These are phyloP conservation scores for Wallemia hederae DNA, from an alignment of 1,284 basidiomycete species.

Conservation along the genomic window DNA sequence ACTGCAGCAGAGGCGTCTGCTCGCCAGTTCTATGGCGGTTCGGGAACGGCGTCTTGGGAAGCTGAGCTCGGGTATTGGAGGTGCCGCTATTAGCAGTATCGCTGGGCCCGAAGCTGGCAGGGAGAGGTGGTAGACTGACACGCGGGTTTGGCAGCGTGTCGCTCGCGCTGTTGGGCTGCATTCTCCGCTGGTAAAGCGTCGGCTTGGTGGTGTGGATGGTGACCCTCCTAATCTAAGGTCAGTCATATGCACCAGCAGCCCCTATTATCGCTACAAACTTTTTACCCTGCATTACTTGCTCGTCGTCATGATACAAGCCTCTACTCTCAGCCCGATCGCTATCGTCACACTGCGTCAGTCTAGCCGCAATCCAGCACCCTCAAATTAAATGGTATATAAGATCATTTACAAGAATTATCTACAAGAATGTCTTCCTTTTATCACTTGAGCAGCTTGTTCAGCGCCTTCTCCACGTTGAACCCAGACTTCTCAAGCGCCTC, in stretches of 20 bases:
- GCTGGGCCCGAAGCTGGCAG: neutral
- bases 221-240: neutral
- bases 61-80: neutral
- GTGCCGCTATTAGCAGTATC: neutral
- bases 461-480: conserved; percentile 39
- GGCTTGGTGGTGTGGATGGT: neutral
- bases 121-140: neutral
- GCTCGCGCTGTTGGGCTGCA: neutral
- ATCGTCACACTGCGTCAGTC: neutral
- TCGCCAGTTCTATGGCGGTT: neutral
- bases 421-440: conserved; percentile 3
- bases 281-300: neutral
- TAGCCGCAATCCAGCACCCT: neutral
- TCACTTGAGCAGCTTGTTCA: conserved; percentile 30
- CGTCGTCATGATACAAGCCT: neutral
- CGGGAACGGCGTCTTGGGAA: neutral
- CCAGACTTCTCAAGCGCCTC: conserved; percentile 37
- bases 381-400: neutral
- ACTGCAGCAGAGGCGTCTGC: neutral
- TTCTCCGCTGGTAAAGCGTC: neutral
- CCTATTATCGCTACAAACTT: neutral
- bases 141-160: neutral
- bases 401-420: conserved; percentile 6
- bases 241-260: neutral
- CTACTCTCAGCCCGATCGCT: neutral